A percentile compares a stretch with the other conserved stretches of the same genome.
These are phyloP conservation scores for Mycena rosella DNA, from an alignment of 768 basidiomycete species.

Conservation along the genomic window DNA sequence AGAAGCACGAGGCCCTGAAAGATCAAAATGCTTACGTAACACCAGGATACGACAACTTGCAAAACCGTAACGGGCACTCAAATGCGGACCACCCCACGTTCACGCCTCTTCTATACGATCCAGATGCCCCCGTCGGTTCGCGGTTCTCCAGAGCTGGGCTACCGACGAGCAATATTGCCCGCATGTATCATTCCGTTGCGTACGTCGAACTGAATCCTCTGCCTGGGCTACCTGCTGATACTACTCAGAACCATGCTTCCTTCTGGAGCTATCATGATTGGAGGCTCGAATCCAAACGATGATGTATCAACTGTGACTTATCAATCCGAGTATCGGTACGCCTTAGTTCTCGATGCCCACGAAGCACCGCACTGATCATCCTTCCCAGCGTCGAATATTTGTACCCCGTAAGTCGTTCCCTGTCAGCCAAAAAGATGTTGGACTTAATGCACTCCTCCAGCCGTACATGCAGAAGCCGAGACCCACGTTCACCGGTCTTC, in stretches of 20 bases:
- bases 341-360: background rate
- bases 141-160: conserved; percentile 44
- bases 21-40: background rate
- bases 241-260: conserved; percentile 20
- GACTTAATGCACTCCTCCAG: conserved; percentile 1
- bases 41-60: conserved; percentile 15
- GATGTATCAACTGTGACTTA: conserved; percentile 36
- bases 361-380: background rate
- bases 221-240: conserved; percentile 22
- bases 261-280: conserved; percentile 31
- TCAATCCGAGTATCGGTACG: conserved; percentile 31
- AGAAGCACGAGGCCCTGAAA: background rate
- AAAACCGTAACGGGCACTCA: conserved; percentile 42
- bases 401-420: conserved; percentile 25
- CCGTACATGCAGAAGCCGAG: conserved; percentile 38
- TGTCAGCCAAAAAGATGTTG: background rate
- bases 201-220: conserved; percentile 33
- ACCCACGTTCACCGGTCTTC: conserved; percentile 32
- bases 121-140: conserved; percentile 40
- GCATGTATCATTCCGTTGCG: conserved; percentile 51
- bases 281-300: conserved; percentile 47
- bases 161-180: conserved; percentile 42
- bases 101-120: conserved; percentile 45
- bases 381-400: conserved; percentile 35
- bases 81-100: conserved; percentile 47